Evolutionary conservation across 2,329 filamentous ascomycete species (phyloP).

Genomic region (Cladosporium velox): DNA sequence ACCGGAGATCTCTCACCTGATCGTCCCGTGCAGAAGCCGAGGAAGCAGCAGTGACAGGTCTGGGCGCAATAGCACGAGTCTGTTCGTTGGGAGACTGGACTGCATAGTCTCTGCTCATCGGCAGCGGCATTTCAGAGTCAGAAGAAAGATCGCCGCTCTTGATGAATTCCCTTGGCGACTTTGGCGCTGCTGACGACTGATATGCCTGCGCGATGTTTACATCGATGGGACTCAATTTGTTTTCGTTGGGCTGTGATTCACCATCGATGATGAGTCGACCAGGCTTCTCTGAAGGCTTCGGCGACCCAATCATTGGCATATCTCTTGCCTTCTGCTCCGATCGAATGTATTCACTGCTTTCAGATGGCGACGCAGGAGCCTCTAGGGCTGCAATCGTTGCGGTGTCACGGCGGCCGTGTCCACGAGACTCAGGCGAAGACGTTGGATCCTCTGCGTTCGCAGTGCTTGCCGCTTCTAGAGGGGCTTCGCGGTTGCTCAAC

Average conservation of each 20-base stretch:
- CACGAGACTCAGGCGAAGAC: background rate
- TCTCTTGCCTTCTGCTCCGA: slow-evolving; percentile 26
- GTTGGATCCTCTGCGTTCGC: background rate
- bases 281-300: slow-evolving; percentile 17
- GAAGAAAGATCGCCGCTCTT: background rate
- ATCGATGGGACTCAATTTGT: background rate
- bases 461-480: too few species aligned
- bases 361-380: slow-evolving; percentile 2
- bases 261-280: slow-evolving; percentile 21
- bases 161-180: background rate
- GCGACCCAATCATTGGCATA: slow-evolving; percentile 16
- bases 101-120: background rate
- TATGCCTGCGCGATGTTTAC: background rate
- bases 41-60: background rate
- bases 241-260: background rate
- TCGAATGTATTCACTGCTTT: background rate
- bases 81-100: slow-evolving; percentile 10
- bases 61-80: slow-evolving; percentile 3
- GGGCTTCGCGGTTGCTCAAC: background rate
- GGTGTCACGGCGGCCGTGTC: background rate
- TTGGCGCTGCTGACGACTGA: background rate
- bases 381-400: slow-evolving; percentile 11
- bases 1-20: background rate
- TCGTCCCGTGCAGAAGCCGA: background rate
- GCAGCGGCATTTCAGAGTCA: background rate